Base-by-base conservation (phyloP, 306 rosid species). In the Mimosa pudica region DNA sequence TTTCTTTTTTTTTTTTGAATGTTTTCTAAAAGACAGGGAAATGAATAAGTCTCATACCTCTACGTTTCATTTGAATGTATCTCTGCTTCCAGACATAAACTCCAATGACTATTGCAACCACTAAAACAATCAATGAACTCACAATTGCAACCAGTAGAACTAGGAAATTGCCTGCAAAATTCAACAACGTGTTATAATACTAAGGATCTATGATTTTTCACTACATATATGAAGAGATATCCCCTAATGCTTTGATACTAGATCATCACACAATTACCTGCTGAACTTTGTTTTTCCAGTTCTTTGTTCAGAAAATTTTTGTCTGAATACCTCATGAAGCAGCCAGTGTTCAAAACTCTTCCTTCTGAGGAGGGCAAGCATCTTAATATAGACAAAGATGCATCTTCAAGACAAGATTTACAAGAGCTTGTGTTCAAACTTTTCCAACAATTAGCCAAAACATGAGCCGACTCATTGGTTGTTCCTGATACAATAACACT, bases 301-400 rank as follows among this genome's bases (percentile, higher is more conserved):
- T 83, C 83, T 77, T 83, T 83, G 84, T 95, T 92, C 77, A 95
- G 94, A 79, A 95, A 95, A 74, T 95, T 88, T 41, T 2, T 88
- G 77, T 92, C 89, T 0, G 97, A 93, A 84, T 91, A 95, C 87
- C 96, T 93, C 94, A 95, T 84, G 89, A 92, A 92, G 92, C 98
- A 95, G 8, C 99, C 98, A 0, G 97, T 89, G 79, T 91, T 65
- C 49, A 93, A 55, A 0, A 93, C 99, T 16, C 98, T 82, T 16
- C 94, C 99, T 81, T 95, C 97, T 0, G 94, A 84, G 85, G 79
- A 80, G 14, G 98, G 98, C 82, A 95, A 89, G 81, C 98, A 95
- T 60, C 81, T 78, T 75, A 87, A 69, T 17, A 92, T 72, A 4
- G 96, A 84, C 35, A 87, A 70, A 18, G 92, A 85, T 18, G 98